Base-by-base conservation (phyloP, 345 rosid genomes). In the Brassica nigra region DNA sequence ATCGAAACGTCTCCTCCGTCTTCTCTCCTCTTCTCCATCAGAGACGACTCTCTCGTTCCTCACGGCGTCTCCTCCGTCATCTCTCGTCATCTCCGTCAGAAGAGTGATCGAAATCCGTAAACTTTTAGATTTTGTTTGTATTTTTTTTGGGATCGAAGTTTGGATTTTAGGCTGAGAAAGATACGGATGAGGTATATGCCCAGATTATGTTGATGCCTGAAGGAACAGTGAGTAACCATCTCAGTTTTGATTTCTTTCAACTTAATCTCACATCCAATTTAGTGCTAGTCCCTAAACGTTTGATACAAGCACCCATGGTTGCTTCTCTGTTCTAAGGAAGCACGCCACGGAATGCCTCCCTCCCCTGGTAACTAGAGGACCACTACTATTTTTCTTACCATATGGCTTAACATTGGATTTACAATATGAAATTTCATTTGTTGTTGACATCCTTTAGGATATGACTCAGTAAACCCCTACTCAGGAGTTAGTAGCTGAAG, bases 271-370 rank as follows among this genome's bases (percentile, higher is more conserved):
- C 31, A 8, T 68, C 27, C 66, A 23, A 5, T 49, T 66, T 18
- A 68, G 33, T 57, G 68, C 42, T 44, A 58, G 9, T 47, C 47
- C 34, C 6, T 63, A 64, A 42, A 7, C 42, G 37, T 59, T 67
- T 79, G 98, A 94, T 79, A 94, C 98, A n/a, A 94, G 98, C 86
- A 94, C 98, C 57, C 97, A 94, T 63, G 98, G 98, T 16, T 97
- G 98, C 8, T 92, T 94, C 83, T 94, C 97, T 72, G 95, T 94
- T 78, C 87, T 94, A 12, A 83, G 97, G 76, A 92, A 88, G 73
- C 97, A 94, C 59, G 98, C 98, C 0, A 89, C 89, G 0, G 97
- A 94, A 70, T 94, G 98, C 82, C 93, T 94, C 81, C 98, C 98
- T 81, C 90, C 87, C 0, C 85, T 94, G 97, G 98, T 94, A 89